Evolutionary conservation across 257 asterid genomes (phyloP), one percentile per base, ranked within the genome.

Genomic region (Nicotiana benthamiana): DNA sequence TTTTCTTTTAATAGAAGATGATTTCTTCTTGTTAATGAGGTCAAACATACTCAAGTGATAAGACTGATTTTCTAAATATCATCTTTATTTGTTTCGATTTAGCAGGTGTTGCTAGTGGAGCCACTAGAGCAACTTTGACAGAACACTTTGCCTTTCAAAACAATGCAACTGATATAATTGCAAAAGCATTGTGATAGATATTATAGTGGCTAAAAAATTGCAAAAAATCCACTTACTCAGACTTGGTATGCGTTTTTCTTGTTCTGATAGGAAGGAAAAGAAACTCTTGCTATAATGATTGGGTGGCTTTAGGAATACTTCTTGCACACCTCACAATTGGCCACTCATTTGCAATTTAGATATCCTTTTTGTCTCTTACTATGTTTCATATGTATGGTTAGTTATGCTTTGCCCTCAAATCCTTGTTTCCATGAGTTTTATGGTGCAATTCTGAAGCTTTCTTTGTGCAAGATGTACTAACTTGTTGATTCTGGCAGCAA

Each of bases 81-180:
- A 26, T 70, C 59, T 70, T 76, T 80, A 28, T 54, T 53, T 85
- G 83, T 82, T 86, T 79, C 54, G 51, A 66, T 83, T 56, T 75
- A 95, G 99, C 98, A 88, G 99, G 99, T 34, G 99, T 95, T 83
- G 97, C 99, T 81, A 95, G 99, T 89, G 99, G 97, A 80, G 96
- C 99, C 81, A 95, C 99, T 77, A 90, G 98, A 90, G 99, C 99
- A 5, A 98, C 98, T 86, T 86, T 95, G 87, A 93, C 99, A 0
- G 98, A 93, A 80, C 99, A 95, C 81, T 95, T 95, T 87, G 98
- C 99, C 63, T 98, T 95, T 77, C 95, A 95, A 91, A 90, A 91
- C 80, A 95, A 95, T 87, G 99, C 97, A 59, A 97, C 98, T 6
- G 99, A 95, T 85, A 95, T 95, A 86, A 91, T 97, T 76, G 99